A percentile compares a stretch with the other conserved stretches of the same genome.
Conservation (phyloP, 768 basidiomycete species). For the Suillus bovinus region DNA sequence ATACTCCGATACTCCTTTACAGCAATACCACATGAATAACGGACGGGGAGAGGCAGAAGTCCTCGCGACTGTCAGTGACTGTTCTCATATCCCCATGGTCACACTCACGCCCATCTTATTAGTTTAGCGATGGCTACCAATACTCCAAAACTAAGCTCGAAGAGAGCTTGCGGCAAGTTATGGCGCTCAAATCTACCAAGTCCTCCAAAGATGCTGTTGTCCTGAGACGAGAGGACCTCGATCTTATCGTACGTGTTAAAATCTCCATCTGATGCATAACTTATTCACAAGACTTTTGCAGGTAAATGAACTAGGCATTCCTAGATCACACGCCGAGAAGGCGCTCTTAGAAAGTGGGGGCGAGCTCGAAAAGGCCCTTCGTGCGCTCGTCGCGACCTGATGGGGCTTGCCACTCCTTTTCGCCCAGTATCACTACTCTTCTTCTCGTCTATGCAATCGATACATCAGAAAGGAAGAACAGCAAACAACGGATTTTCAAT, state of each 20-base stretch:
- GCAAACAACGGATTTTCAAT: not conserved
- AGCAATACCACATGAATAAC: constrained; percentile 10
- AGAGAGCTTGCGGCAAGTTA: constrained; percentile 47
- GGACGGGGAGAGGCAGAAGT: constrained; percentile 22
- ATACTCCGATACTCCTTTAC: not conserved
- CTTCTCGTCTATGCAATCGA: not conserved
- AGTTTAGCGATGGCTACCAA: constrained; percentile 59
- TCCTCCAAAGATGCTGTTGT: constrained; percentile 30
- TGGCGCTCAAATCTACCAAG: constrained; percentile 57
- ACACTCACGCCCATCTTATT: constrained; percentile 31
- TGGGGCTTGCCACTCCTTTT: not conserved
- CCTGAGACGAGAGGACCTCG: constrained; percentile 30
- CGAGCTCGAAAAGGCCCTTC: constrained; percentile 30
- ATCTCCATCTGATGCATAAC: not conserved
- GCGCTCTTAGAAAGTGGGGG: constrained; percentile 29
- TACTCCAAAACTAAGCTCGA: constrained; percentile 34
- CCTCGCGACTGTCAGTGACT: constrained; percentile 11
- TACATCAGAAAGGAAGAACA: not conserved
- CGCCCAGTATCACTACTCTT: not conserved
- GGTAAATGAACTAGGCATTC: constrained; percentile 33
- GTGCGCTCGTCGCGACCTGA: constrained; percentile 28
- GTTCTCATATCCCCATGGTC: not conserved
- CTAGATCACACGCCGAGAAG: constrained; percentile 31
- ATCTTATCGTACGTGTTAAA: constrained; percentile 25
- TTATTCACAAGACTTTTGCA: constrained; percentile 7